phyloP scores from a whole-genome alignment of 2,329 filamentous ascomycete species.

The Teratosphaeria viscida region DNA sequence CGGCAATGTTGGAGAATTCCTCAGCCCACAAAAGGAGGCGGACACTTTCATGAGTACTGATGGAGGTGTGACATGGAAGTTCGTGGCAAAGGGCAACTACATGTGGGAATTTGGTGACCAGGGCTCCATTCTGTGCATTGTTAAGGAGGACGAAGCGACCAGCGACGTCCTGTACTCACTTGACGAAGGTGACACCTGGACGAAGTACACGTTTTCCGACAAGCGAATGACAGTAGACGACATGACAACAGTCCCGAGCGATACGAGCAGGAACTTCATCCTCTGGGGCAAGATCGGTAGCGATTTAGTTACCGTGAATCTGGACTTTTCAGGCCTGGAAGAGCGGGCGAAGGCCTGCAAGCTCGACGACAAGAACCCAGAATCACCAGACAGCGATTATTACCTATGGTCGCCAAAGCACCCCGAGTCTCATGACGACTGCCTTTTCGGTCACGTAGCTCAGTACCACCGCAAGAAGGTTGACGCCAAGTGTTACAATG shows the following conservation, averaged over 20 bases:
- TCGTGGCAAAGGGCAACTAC: constrained; percentile 77
- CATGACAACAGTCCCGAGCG: constrained; percentile 79
- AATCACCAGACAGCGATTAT: constrained; percentile 54
- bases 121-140: constrained; percentile 83
- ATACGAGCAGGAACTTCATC: constrained; percentile 82
- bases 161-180: constrained; percentile 63
- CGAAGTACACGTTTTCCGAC: constrained; percentile 59
- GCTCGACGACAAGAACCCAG: constrained; percentile 49
- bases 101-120: constrained; percentile 95
- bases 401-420: constrained; percentile 80
- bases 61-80: constrained; percentile 80
- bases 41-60: constrained; percentile 88
- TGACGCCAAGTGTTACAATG: constrained; percentile 73
- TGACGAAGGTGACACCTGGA: constrained; percentile 75
- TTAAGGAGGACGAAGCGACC: constrained; percentile 58
- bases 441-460: constrained; percentile 83
- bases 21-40: constrained; percentile 58
- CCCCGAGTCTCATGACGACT: constrained; percentile 65
- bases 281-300: constrained; percentile 64
- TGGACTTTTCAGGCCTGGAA: constrained; percentile 79
- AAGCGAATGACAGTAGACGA: constrained; percentile 60
- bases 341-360: constrained; percentile 56
- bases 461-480: constrained; percentile 84
- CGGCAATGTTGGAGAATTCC: constrained; percentile 73
- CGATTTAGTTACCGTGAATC: constrained; percentile 61